These are phyloP conservation scores for Botryotinia narcissicola DNA, from an alignment of 2,329 filamentous ascomycete genomes.

Conservation along the genomic window DNA sequence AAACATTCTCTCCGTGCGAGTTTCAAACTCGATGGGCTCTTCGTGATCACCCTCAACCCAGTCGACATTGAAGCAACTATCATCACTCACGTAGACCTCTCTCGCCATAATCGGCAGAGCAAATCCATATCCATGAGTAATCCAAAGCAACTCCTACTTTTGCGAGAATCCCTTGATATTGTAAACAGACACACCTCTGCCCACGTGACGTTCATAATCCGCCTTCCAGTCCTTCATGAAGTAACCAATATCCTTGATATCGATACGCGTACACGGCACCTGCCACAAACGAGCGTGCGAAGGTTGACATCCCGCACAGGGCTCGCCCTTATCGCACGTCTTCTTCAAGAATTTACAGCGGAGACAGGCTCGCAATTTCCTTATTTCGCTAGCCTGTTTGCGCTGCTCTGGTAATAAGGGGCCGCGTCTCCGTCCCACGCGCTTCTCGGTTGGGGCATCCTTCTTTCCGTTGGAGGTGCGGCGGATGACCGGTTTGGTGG, in stretches of 20 bases:
- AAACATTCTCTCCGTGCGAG: constrained; percentile 83
- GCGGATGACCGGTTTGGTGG: constrained; percentile 79
- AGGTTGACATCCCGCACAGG: constrained; percentile 91
- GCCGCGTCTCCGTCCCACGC: constrained; percentile 84
- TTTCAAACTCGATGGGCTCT: constrained; percentile 76
- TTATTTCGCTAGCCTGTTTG: constrained; percentile 94
- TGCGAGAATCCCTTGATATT: constrained; percentile 84
- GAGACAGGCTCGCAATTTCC: constrained; percentile 88
- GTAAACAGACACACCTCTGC: constrained; percentile 82
- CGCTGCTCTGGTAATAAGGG: constrained; percentile 90
- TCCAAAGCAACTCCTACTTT: constrained; percentile 74
- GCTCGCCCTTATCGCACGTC: constrained; percentile 96
- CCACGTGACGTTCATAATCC: constrained; percentile 89
- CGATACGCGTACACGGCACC: constrained; percentile 94
- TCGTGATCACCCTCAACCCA: constrained; percentile 83
- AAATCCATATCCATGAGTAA: constrained; percentile 94
- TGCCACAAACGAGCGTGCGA: constrained; percentile 96
- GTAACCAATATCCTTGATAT: constrained; percentile 97
- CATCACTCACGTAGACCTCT: constrained; percentile 88
- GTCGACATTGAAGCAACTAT: constrained; percentile 88
- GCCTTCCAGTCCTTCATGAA: constrained; percentile 99
- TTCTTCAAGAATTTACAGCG: constrained; percentile 99
- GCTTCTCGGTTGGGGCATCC: constrained; percentile 80
- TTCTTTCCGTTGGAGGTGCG: constrained; percentile 74
- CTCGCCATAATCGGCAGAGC: constrained; percentile 89